These are phyloP conservation scores for Canna indica DNA, from an alignment of 176 grass and related monocot species.

Conservation along the genomic window DNA sequence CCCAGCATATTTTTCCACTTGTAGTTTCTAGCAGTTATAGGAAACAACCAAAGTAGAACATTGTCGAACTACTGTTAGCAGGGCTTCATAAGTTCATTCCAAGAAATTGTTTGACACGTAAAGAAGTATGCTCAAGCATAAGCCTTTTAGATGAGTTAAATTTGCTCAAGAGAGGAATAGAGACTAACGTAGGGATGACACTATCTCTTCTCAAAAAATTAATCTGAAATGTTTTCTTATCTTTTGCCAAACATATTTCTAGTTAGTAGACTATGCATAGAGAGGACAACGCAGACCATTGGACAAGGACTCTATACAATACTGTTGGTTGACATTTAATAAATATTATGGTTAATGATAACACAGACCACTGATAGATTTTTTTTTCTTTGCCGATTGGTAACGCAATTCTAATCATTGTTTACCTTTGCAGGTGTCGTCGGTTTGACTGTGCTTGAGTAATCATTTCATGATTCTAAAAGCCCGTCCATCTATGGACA, in stretches of 20 bases:
- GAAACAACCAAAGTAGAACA: neutral
- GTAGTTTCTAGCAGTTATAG: neutral
- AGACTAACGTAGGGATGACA: no score
- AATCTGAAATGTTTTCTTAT: no score
- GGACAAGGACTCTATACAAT: no score
- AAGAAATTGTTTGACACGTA: no score
- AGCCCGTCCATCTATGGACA: neutral
- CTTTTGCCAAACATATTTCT: neutral
- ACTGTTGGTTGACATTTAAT: neutral
- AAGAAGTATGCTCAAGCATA: no score
- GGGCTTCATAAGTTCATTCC: no score
- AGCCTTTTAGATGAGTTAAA: no score
- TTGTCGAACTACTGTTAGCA: neutral
- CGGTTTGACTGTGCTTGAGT: slow-evolving; percentile 61
- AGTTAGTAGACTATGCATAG: neutral
- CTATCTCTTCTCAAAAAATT: no score
- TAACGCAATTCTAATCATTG: neutral
- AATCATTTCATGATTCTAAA: slow-evolving; percentile 1
- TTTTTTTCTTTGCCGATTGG: no score
- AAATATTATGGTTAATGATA: neutral
- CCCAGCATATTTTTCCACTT: neutral
- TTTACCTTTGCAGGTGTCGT: slow-evolving; percentile 66
- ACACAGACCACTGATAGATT: no score
- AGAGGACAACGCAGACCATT: no score
- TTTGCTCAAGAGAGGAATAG: no score